phyloP scores from a whole-genome alignment of 2,329 filamentous ascomycete species.

The Anisogramma anomala region DNA sequence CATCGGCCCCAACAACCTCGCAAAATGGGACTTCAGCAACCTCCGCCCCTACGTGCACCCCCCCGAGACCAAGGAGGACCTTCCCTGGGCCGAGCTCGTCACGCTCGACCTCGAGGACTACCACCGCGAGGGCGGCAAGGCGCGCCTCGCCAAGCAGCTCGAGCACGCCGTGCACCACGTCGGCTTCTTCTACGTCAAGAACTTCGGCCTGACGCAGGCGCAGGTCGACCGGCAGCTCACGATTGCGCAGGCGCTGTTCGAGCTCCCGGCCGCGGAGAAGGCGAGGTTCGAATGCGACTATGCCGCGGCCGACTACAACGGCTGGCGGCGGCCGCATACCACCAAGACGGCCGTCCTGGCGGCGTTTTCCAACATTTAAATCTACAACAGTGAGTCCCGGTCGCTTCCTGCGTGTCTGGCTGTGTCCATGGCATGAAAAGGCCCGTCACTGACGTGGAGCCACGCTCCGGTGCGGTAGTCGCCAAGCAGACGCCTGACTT shows the following conservation, averaged over 20 bases:
- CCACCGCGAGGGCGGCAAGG: slow-evolving; percentile 41
- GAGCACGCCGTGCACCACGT: slow-evolving; percentile 40
- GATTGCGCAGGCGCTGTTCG: slow-evolving; percentile 46
- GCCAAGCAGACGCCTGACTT: slow-evolving; percentile 26
- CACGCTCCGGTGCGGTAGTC: no score
- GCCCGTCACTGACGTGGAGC: neutral
- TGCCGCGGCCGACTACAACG: slow-evolving; percentile 44
- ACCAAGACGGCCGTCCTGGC: neutral
- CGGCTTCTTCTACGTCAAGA: slow-evolving; percentile 52
- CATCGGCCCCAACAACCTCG: slow-evolving; percentile 10
- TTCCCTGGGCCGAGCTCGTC: slow-evolving; percentile 42
- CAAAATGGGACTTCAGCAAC: slow-evolving; percentile 17
- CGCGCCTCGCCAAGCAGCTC: slow-evolving; percentile 40
- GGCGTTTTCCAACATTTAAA: slow-evolving; percentile 27
- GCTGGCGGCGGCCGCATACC: slow-evolving; percentile 24
- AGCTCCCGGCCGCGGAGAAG: slow-evolving; percentile 46
- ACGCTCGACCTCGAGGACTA: slow-evolving; percentile 46
- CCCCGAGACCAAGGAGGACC: slow-evolving; percentile 33
- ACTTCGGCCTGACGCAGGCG: slow-evolving; percentile 49
- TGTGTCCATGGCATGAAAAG: neutral
- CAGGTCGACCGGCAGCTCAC: slow-evolving; percentile 50
- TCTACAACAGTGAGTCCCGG: slow-evolving; percentile 23
- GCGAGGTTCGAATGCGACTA: slow-evolving; percentile 41
- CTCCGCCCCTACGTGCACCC: slow-evolving; percentile 32
- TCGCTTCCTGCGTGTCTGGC: neutral